A percentile compares a stretch with the other conserved stretches of the same genome.
phyloP scores from a whole-genome alignment of 140 eudicot species.

The Erigeron philadelphicus region DNA sequence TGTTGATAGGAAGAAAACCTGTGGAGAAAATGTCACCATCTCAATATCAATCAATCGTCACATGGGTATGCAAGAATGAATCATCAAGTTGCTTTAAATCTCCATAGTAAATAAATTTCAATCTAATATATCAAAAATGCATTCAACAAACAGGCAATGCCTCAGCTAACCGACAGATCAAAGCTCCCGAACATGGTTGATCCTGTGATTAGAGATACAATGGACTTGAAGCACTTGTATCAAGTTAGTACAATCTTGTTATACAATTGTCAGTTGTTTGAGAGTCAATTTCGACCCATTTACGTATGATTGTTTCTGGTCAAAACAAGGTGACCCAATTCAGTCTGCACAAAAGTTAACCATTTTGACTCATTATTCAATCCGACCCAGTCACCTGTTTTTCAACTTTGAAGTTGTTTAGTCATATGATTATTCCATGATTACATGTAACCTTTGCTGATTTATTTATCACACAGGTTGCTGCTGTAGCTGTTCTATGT shows the following conservation, averaged over 20 bases:
- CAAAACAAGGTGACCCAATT: neutral
- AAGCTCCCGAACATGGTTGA: slow-evolving; percentile 84
- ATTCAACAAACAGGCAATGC: slow-evolving; percentile 65
- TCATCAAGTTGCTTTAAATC: neutral
- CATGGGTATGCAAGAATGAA: slow-evolving; percentile 54
- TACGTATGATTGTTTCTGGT: neutral
- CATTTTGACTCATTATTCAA: neutral
- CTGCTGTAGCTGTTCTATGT: slow-evolving; percentile 93
- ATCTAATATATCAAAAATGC: neutral
- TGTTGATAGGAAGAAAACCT: slow-evolving; percentile 74
- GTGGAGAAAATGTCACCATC: slow-evolving; percentile 64
- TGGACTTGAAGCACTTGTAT: slow-evolving; percentile 86
- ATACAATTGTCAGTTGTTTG: neutral
- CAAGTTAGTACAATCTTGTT: slow-evolving; percentile 50
- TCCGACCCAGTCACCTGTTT: neutral
- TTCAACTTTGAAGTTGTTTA: neutral
- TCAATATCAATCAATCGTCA: slow-evolving; percentile 70
- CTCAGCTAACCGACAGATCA: slow-evolving; percentile 78
- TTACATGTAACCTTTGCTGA: neutral
- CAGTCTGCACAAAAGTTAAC: neutral
- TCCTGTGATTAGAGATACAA: slow-evolving; percentile 60
- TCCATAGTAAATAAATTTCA: neutral
- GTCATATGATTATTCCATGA: neutral
- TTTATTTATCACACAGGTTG: slow-evolving; percentile 46
- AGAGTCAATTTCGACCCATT: neutral